Conservation (phyloP, 23 red algal genomes). For the Cyanidium caldarium region DNA sequence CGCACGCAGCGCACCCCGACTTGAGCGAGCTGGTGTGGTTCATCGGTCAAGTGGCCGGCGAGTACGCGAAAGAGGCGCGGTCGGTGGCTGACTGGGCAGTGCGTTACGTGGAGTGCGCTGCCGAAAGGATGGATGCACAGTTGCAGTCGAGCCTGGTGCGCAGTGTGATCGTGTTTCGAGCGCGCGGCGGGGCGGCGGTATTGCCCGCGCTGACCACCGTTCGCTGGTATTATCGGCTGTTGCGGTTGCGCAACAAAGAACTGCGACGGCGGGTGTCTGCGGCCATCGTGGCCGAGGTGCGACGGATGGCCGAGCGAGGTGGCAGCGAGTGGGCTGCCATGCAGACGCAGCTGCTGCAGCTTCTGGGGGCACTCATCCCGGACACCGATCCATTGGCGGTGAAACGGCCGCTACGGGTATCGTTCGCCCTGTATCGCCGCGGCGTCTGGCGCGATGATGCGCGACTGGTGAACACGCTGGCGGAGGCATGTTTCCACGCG, state of each 20-base stretch:
- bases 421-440: constrained; percentile 40
- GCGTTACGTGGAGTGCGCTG: background rate
- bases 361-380: background rate
- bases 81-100: background rate
- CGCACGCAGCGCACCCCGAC: background rate
- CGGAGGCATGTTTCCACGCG: constrained; percentile 54
- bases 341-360: background rate
- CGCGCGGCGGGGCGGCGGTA: background rate
- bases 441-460: constrained; percentile 50
- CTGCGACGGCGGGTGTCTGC: background rate
- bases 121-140: background rate
- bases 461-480: constrained; percentile 51
- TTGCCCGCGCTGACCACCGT: background rate
- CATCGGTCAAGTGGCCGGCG: background rate
- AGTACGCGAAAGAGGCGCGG: background rate
- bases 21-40: background rate
- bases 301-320: background rate
- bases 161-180: background rate
- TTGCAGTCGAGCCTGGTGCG: background rate
- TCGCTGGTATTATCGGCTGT: background rate
- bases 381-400: constrained; percentile 9
- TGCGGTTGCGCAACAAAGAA: background rate
- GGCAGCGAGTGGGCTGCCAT: background rate
- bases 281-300: background rate
- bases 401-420: constrained; percentile 41